Percentiles rank a stretch among this genome's conserved stretches.
Evolutionary conservation across 371 early-diverging fungal genomes (phyloP).

Genomic region (Nematocida displodere): DNA sequence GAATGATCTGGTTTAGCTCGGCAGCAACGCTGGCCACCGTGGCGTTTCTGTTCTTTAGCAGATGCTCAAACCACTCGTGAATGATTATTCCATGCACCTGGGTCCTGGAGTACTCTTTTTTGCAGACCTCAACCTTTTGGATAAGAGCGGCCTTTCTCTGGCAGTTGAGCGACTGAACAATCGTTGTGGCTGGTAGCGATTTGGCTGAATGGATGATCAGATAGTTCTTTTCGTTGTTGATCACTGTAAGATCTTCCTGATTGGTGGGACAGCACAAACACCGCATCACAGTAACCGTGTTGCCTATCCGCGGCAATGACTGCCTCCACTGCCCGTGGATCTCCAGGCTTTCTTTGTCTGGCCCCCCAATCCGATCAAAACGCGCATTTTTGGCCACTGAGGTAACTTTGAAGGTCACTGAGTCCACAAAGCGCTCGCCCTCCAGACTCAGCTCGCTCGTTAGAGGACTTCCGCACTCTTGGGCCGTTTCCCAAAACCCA

Average conservation of each 20-base stretch:
- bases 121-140: not conserved
- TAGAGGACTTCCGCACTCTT: constrained; percentile 2
- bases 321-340: constrained; percentile 24
- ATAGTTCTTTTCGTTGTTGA: constrained; percentile 27
- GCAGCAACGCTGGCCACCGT: not conserved
- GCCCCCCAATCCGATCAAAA: not conserved
- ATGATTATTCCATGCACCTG: constrained; percentile 18
- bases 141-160: constrained; percentile 11
- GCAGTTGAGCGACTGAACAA: constrained; percentile 4
- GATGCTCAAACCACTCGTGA: constrained; percentile 38
- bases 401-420: not conserved
- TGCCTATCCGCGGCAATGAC: not conserved
- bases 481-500: constrained; percentile 12
- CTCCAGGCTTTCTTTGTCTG: not conserved
- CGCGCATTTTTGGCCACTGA: not conserved
- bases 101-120: not conserved
- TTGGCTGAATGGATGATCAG: constrained; percentile 25
- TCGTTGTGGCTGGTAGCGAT: not conserved
- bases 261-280: constrained; percentile 22
- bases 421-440: not conserved
- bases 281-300: constrained; percentile 15
- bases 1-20: constrained; percentile 22
- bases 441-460: constrained; percentile 15
- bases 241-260: not conserved
- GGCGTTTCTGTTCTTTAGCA: not conserved